Base-by-base conservation (phyloP, 2,329 filamentous ascomycete species). In the Paracoccidioides lutzii region DNA sequence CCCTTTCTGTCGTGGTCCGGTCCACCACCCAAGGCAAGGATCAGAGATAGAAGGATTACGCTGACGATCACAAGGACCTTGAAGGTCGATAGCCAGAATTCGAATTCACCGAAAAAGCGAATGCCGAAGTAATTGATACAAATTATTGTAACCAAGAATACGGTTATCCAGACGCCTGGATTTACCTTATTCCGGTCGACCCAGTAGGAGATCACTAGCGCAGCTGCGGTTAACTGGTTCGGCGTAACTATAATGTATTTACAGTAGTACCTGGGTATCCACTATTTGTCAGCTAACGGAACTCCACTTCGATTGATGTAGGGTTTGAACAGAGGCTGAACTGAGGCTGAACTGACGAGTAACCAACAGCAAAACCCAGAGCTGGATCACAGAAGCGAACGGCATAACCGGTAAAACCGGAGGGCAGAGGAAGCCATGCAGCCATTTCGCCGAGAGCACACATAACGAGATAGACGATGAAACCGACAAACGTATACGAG, bases 191-290 rank as follows among this genome's bases (percentile, higher is more conserved):
- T 78, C 33, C 80, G 72, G 1, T 76, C 68, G 9, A 88, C 73
- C 88, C 89, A 94, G 64, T 83, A 90, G 62, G 85, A 81, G 57
- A 94, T 85, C 56, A 91, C 85, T 41, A 94, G 71, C 4, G 87
- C 81, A n/a, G 80, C 81, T 33, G 88, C 88, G 0, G 88, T 93
- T 42, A 94, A 75, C 67, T 94, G 88, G 65, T 93, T 93, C 0
- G 89, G 88, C 0, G 87, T 90, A 52, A 87, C 80, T 64, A 94
- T 90, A 67, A 93, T 87, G 69, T 93, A 93, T 67, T 81, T 90
- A 72, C 83, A 79, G 79, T 81, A 87, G 62, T 71, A 73, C 37
- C 70, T 73, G 58, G 38, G 37, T 40, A 1, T 12, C 7, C n/a
- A 15, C 14, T 4, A 37, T 42, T 43, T 15, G 62, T 58, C 49